A percentile compares a stretch with the other conserved stretches of the same genome.
phyloP scores from a whole-genome alignment of 768 basidiomycete species.

The Rhodotorula graminis region DNA sequence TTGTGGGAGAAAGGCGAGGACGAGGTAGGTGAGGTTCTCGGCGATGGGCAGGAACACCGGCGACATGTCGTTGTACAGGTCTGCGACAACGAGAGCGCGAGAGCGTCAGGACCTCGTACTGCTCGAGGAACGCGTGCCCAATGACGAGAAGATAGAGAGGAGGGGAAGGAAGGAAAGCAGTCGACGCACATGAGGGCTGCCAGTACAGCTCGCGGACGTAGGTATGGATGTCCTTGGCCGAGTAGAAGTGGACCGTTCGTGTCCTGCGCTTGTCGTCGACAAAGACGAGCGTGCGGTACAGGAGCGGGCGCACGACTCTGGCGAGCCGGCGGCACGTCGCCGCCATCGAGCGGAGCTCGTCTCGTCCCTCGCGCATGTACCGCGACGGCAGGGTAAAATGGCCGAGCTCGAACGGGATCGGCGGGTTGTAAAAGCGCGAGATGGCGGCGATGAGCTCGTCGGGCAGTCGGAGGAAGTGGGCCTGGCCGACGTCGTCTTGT shows the following conservation, averaged over 20 bases:
- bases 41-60: conserved; percentile 19
- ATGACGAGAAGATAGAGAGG: too few relatives aligned
- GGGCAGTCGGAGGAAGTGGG: conserved; percentile 1
- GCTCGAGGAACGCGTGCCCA: too few relatives aligned
- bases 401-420: conserved; percentile 24
- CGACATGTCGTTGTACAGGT: conserved; percentile 31
- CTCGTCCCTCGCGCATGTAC: conserved; percentile 1
- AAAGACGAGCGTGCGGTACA: conserved; percentile 23
- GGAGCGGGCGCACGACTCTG: not conserved
- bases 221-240: not conserved
- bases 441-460: conserved; percentile 10
- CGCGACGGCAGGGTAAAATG: conserved; percentile 17
- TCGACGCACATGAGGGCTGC: conserved; percentile 14
- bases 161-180: too few relatives aligned
- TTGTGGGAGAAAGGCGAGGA: conserved; percentile 32
- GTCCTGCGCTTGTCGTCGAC: conserved; percentile 15
- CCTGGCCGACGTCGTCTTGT: not conserved
- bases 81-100: too few relatives aligned
- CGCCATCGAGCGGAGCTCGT: conserved; percentile 17
- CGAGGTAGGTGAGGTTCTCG: conserved; percentile 26
- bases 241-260: conserved; percentile 15
- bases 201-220: conserved; percentile 23
- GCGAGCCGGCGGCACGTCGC: conserved; percentile 14
- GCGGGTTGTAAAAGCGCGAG: conserved; percentile 22
- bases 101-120: too few relatives aligned